phyloP scores from a whole-genome alignment of 345 rosid species.

The Hibiscus trionum region DNA sequence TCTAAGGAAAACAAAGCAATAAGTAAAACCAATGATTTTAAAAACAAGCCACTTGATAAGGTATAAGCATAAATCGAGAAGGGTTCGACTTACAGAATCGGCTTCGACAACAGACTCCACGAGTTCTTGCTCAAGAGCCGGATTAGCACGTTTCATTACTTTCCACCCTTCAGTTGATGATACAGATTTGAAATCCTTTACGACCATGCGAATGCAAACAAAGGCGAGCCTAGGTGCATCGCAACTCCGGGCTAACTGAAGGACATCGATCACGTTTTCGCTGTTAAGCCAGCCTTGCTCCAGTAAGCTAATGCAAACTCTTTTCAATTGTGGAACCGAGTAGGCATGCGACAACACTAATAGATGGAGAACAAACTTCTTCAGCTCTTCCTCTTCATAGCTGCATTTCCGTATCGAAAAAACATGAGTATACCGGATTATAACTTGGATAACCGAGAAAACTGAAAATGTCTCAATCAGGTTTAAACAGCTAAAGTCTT shows the following conservation, averaged over 20 bases:
- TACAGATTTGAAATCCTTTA: constrained; percentile 66
- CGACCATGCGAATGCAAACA: constrained; percentile 47
- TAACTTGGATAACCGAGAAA: neutral
- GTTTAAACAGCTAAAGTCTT: neutral
- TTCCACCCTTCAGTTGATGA: constrained; percentile 82
- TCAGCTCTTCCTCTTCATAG: constrained; percentile 62
- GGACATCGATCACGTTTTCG: constrained; percentile 77
- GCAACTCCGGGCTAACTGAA: constrained; percentile 65
- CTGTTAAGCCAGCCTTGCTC: constrained; percentile 48
- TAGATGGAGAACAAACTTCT: constrained; percentile 61
- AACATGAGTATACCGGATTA: neutral
- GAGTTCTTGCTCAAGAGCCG: constrained; percentile 74
- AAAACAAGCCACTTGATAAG: neutral
- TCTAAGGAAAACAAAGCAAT: constrained; percentile 22
- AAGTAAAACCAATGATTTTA: neutral
- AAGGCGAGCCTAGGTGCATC: constrained; percentile 57
- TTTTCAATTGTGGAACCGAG: constrained; percentile 60
- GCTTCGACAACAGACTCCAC: constrained; percentile 60
- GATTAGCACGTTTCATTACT: constrained; percentile 55
- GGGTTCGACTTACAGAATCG: constrained; percentile 69
- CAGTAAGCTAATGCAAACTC: constrained; percentile 41
- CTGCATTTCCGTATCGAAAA: constrained; percentile 37
- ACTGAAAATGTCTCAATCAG: neutral
- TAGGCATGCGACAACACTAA: constrained; percentile 70
- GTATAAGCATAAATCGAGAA: neutral